Base-by-base conservation (phyloP, 768 basidiomycete species). In the Strobilomyces echinocephalus region DNA sequence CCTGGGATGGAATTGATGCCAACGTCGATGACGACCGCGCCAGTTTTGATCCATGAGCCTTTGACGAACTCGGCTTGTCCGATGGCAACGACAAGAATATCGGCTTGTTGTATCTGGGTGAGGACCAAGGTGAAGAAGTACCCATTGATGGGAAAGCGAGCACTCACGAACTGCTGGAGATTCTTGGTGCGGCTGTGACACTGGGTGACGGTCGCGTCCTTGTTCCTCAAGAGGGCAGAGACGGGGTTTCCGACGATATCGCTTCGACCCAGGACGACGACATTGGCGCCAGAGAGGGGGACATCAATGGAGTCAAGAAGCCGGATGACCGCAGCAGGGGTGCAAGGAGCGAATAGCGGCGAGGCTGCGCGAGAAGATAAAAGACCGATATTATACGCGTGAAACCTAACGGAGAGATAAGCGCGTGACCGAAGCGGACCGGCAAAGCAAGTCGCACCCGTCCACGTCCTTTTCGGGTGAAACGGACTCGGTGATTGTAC, bases 171-270 rank as follows among this genome's bases (percentile, higher is more conserved):
- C 34, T 79, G 76, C 57, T 87, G 79, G 40, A 98, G 76, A 61
- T 93, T 83, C 71, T 83, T 82, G 50, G 95, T 95, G 38, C 83
- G 80, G 60, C 91, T 94, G 71, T 99, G 97, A 71, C 95, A 98
- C 70, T 97, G 95, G 20, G 94, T 98, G 57, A 98, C 93, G 20
- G 97, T 99, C 2, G 97, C 95, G 66, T 98, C 89, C 56, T 81
- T 82, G 68, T 86, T 88, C 61, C 92, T 78, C 49, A 99, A 77
- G 79, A 99, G 85, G 33, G 91, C 87, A 35, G 87, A 85, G 46
- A 97, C 94, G 28, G 97, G 97, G 61, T 84, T 95, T 50, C 97
- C 97, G 52, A 99, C 97, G 63, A 99, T 98, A 66, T 99, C 97
- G 66, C 90, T 93, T 60, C 97, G 87, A 56, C 97, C 97, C 41